Evolutionary conservation across 2,329 filamentous ascomycete genomes (phyloP), one percentile per base, ranked within the genome.

Genomic region (Ophiocordyceps camponoti-floridani): DNA sequence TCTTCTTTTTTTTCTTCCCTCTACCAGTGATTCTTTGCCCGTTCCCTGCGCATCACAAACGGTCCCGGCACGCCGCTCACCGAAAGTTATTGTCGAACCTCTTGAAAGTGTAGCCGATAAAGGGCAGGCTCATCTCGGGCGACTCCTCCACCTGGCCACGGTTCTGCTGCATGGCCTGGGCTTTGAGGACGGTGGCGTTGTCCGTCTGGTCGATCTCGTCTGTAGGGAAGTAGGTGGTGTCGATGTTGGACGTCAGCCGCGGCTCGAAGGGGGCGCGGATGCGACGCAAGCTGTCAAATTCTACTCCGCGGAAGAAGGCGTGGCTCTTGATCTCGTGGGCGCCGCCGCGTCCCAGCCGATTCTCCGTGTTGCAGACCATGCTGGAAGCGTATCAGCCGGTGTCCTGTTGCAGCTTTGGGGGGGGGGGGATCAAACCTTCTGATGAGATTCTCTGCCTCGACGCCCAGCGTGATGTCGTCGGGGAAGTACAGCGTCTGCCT

Each of bases 181-280:
- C 84, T 60, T 86, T 84, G 56, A 94, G 75, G 51, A 84, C 74
- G 23, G 87, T 91, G 46, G 84, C 86, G 51, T 87, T 94, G 62
- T 95, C 88, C 45, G 87, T 89, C 68, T 96, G 89, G 55, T 94
- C 87, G 58, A 98, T 95, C 64, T 98, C 91, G 58, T 98, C 91
- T 44, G 87, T 95, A 10, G 91, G 91, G 78, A 98, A 98, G 70
- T 98, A 96, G 42, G 88, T 89, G 18, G 91, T 94, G 60, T 98
- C 91, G 55, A 94, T 83, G 62, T 91, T 91, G 50, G 86, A 94
- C 48, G 84, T 83, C 51, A 98, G 71, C 57, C 87, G 86, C 3
- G 91, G 91, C 67, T 96, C 89, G 59, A 98, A 98, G 0, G 91
- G 91, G 47, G 91, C 91, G 35, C 88, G 82, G 57, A 98, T 96